These are phyloP conservation scores for Suillus alpinus DNA, from an alignment of 768 basidiomycete genomes.

Conservation along the genomic window DNA sequence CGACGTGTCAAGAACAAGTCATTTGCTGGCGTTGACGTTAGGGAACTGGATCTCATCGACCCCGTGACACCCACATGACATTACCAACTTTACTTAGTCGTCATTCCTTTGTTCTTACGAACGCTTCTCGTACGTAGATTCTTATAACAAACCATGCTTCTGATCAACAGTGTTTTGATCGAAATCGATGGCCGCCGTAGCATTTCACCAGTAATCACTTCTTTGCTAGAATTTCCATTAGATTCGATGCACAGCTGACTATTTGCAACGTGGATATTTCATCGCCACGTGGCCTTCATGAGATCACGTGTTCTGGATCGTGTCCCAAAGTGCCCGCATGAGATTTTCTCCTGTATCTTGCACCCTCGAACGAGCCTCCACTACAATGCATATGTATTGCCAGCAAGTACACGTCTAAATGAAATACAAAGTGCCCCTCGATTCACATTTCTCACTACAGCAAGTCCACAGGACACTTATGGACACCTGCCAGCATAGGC, in stretches of 20 bases:
- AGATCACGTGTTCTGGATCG: not conserved
- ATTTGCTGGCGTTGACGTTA: slow-evolving; percentile 69
- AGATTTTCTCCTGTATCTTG: not conserved
- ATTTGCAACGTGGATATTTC: not conserved
- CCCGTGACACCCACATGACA: slow-evolving; percentile 17
- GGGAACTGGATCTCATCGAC: slow-evolving; percentile 63
- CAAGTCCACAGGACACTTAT: too few species aligned
- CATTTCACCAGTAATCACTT: too few species aligned
- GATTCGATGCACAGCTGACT: not conserved
- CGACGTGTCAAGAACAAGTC: slow-evolving; percentile 66
- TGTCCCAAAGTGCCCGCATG: not conserved
- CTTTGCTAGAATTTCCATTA: not conserved
- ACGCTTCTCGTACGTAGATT: not conserved
- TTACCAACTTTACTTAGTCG: not conserved
- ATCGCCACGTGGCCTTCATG: not conserved
- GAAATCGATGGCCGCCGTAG: not conserved
- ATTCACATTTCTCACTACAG: not conserved
- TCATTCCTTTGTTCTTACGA: not conserved
- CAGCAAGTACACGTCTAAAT: not conserved
- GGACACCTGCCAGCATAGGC: too few species aligned
- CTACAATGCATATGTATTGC: not conserved
- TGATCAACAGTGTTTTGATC: not conserved
- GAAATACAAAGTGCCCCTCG: not conserved
- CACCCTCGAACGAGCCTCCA: not conserved
- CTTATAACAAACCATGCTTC: not conserved